Evolutionary conservation across 2,329 filamentous ascomycete genomes (phyloP), one percentile per base, ranked within the genome.

Genomic region (Parafenestella ontariensis): DNA sequence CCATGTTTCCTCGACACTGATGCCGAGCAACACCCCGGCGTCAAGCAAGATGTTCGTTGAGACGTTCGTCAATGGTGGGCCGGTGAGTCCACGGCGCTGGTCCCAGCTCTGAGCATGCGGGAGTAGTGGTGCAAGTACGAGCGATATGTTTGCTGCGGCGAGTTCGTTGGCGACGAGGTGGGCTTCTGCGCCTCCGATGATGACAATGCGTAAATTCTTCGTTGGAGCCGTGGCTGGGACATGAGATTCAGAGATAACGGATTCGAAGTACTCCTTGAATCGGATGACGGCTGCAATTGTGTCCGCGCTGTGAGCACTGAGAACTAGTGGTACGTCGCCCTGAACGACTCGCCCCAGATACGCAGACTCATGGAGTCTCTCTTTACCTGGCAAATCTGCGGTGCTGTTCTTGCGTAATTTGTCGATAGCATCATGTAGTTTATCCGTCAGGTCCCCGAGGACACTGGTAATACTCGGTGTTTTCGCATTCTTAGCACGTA

Each of bases 31-130:
- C 0, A 89, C 87, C 1, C 86, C 87, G 0, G 86, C 86, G 7
- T 81, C 80, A 0, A 87, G 61, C 1, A 90, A 79, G 11, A 66
- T 71, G 56, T 89, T 85, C 4, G 87, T 76, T 0, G 81, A 81
- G 0, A 86, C 86, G 62, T 88, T 87, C 0, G 86, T 87, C 0
- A 89, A 78, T 1, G 87, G 87, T 5, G 87, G 87, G 1, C 87
- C 87, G 0, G 85, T 82, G 10, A 89, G 76, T 0, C 85, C 82
- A 1, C 87, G 83, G 0, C 85, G 82, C 71, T 87, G 78, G 57
- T 89, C 86, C 87, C 87, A 90, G 0, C 68, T 72, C 3, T 68
- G 71, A 2, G 81, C 79, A 64, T 83, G 85, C 0, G 84, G 81
- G 58, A 85, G 82, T 11, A 87, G 70, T 1, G 87, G 86, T 0